These are phyloP conservation scores for Backusella liffmaniae DNA, from an alignment of 192 early-diverging fungal species.

Conservation along the genomic window DNA sequence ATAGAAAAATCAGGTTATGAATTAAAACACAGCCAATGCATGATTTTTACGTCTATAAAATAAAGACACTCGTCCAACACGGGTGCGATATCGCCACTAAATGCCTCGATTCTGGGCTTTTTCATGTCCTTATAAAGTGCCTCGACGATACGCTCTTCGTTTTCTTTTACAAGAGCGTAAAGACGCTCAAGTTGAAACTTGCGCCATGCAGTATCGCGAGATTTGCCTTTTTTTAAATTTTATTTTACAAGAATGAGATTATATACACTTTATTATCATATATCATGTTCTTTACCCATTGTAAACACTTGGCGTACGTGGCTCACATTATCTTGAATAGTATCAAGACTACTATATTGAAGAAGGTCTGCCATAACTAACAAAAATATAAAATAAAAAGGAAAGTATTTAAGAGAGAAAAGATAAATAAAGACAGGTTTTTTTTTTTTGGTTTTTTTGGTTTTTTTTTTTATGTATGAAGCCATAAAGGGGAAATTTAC, in stretches of 20 bases:
- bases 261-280: no score
- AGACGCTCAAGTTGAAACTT: slow-evolving; percentile 64
- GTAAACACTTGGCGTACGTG: slow-evolving; percentile 44
- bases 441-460: background rate
- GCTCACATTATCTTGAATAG: slow-evolving; percentile 38
- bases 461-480: slow-evolving; percentile 7
- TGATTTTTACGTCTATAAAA: slow-evolving; percentile 29
- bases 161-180: slow-evolving; percentile 58
- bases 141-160: slow-evolving; percentile 52
- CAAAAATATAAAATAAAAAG: background rate
- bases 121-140: slow-evolving; percentile 59
- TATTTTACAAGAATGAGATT: background rate
- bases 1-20: background rate
- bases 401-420: slow-evolving; percentile 1
- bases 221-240: slow-evolving; percentile 30
- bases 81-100: slow-evolving; percentile 52
- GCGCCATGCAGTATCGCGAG: slow-evolving; percentile 45
- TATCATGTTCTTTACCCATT: slow-evolving; percentile 26
- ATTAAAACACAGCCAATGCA: slow-evolving; percentile 1
- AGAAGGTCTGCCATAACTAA: slow-evolving; percentile 13
- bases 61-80: slow-evolving; percentile 44
- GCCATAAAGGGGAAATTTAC: background rate
- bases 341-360: slow-evolving; percentile 42
- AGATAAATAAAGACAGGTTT: background rate
- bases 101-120: slow-evolving; percentile 52